Evolutionary conservation across 1,284 basidiomycete genomes (phyloP), one percentile per base, ranked within the genome.

Genomic region (Malassezia sympodialis): DNA sequence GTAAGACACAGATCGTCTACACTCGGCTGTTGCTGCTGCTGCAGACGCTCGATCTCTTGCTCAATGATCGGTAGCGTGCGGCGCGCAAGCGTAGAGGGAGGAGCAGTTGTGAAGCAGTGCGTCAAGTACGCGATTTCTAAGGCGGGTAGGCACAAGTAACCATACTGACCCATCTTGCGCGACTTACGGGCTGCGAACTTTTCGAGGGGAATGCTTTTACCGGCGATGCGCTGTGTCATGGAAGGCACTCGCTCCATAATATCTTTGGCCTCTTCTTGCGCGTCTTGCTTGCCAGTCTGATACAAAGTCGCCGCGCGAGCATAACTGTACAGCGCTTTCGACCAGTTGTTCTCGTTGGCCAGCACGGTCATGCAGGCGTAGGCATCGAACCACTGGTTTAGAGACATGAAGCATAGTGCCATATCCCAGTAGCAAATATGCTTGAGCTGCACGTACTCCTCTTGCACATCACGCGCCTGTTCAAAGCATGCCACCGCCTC

Each of bases 391-490:
- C 68, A 74, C 31, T 66, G 46, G 34, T 53, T 51, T 4, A 74
- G 59, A 28, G 67, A 67, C 63, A 74, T 68, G 58, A 60, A 53
- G 61, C 72, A 74, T 11, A 74, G 66, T 19, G 64, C 45, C 39
- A 71, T 65, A 55, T 74, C 72, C 72, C 72, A 74, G 19, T 64
- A 56, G 58, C 70, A 73, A 28, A 74, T 72, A 55, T 74, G 70
- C 54, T 70, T 65, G 48, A 74, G 66, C 55, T 74, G 70, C 19
- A 72, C 58, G 59, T 73, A 74, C 44, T 74, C 70, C 40, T 64
- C 60, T 50, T 74, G 72, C 1, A 69, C 51, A 53, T 73, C 70
- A 28, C 70, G 61, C 2, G 72, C 72, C 19, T 59, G 55, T 19
- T 60, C 47, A 56, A 68, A 73, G 45, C 68, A 67, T 17, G 57